A percentile compares a stretch with the other conserved stretches of the same genome.
Conservation (phyloP, 352 stramenopile genomes). For the Hyaloperonospora arabidopsidis region DNA sequence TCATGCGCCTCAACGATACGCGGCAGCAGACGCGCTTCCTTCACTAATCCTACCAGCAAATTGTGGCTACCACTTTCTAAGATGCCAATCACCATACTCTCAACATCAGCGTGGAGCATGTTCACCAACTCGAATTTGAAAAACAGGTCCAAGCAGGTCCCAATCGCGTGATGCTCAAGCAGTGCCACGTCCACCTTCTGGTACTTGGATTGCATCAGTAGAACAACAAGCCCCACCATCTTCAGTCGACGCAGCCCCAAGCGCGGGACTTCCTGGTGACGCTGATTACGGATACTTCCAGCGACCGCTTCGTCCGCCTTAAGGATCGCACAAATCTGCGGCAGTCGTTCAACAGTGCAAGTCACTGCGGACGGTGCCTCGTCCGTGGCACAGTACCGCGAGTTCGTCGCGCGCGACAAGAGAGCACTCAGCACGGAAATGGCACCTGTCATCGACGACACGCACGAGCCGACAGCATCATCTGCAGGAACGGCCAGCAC, state of each 20-base stretch:
- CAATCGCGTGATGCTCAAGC: slow-evolving; percentile 57
- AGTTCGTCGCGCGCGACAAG: slow-evolving; percentile 68
- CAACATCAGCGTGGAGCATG: slow-evolving; percentile 81
- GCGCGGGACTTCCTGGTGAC: slow-evolving; percentile 59
- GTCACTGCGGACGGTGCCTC: slow-evolving; percentile 54
- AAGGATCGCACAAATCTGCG: slow-evolving; percentile 61
- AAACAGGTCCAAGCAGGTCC: slow-evolving; percentile 75
- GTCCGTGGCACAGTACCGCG: slow-evolving; percentile 59
- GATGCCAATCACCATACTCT: slow-evolving; percentile 80
- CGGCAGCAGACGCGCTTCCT: slow-evolving; percentile 55
- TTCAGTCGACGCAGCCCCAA: slow-evolving; percentile 74
- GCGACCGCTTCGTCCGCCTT: slow-evolving; percentile 50
- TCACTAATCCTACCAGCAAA: slow-evolving; percentile 66
- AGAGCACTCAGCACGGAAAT: slow-evolving; percentile 73
- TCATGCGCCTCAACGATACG: slow-evolving; percentile 74
- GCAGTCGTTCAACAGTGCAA: slow-evolving; percentile 46
- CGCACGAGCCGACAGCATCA: slow-evolving; percentile 22
- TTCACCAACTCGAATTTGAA: slow-evolving; percentile 85
- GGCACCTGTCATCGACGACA: slow-evolving; percentile 73
- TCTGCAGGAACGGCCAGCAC: slow-evolving; percentile 39
- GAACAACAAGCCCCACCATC: slow-evolving; percentile 66
- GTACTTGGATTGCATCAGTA: slow-evolving; percentile 82
- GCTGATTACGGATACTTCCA: slow-evolving; percentile 67
- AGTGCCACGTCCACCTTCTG: slow-evolving; percentile 65
- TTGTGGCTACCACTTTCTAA: slow-evolving; percentile 73